Conservation (phyloP, 306 rosid genomes). For the Pyrus communis region DNA sequence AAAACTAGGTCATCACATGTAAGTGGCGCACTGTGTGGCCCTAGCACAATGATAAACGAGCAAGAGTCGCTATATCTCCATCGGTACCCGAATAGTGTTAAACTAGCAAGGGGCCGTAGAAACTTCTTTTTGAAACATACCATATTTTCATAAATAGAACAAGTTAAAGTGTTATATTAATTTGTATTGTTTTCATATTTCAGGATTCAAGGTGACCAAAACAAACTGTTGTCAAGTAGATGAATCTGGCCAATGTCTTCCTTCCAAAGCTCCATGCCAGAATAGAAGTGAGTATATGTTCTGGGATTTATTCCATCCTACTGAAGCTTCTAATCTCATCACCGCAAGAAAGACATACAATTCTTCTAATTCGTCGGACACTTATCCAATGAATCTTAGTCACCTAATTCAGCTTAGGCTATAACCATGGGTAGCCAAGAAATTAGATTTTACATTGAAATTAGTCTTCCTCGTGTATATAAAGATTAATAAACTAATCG, state of each 20-base stretch:
- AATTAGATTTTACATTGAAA: not conserved
- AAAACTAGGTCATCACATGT: too few species aligned
- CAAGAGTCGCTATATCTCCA: too few species aligned
- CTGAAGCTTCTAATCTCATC: constrained; percentile 26
- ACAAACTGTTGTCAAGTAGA: constrained; percentile 28
- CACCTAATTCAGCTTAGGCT: constrained; percentile 16
- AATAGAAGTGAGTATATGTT: constrained; percentile 34
- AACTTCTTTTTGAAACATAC: too few species aligned
- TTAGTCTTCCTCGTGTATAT: not conserved
- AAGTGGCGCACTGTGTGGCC: too few species aligned
- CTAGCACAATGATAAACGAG: too few species aligned
- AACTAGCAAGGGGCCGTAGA: too few species aligned
- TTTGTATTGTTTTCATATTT: not conserved
- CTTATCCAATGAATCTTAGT: constrained; percentile 30
- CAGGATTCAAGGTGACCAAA: constrained; percentile 28
- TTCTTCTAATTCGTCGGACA: not conserved
- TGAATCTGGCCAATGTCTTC: constrained; percentile 27
- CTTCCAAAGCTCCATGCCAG: constrained; percentile 20
- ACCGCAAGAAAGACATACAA: constrained; percentile 15
- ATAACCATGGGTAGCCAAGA: not conserved
- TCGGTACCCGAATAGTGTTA: too few species aligned
- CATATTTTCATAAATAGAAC: not conserved
- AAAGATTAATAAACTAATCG: too few species aligned
- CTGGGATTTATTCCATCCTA: constrained; percentile 45
- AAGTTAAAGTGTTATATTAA: not conserved